phyloP scores from a whole-genome alignment of 2,329 filamentous ascomycete genomes.

The Camillea tinctor region DNA sequence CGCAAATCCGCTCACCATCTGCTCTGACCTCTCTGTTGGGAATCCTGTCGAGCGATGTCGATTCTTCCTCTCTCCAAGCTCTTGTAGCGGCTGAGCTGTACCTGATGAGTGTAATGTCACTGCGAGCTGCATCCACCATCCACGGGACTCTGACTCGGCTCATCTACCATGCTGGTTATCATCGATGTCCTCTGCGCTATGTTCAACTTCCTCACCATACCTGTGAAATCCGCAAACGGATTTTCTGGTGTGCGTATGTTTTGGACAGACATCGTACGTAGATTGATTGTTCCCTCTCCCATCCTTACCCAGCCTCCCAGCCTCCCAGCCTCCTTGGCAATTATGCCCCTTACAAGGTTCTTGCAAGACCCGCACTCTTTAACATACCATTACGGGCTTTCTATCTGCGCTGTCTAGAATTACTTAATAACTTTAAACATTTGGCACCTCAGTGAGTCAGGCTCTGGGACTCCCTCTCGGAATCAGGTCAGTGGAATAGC shows the following conservation, averaged over 20 bases:
- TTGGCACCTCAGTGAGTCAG: neutral
- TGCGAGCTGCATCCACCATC: slow-evolving; percentile 47
- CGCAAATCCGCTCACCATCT: slow-evolving; percentile 37
- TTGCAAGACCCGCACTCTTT: neutral
- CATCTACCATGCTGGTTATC: slow-evolving; percentile 49
- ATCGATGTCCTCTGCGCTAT: slow-evolving; percentile 52
- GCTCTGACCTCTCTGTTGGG: slow-evolving; percentile 38
- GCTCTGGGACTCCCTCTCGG: neutral
- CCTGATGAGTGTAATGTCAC: slow-evolving; percentile 45
- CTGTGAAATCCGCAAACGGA: slow-evolving; percentile 38
- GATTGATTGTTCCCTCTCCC: neutral
- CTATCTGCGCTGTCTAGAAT: neutral
- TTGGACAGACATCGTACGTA: slow-evolving; percentile 28
- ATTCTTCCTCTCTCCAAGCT: slow-evolving; percentile 47
- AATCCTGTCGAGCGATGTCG: slow-evolving; percentile 39
- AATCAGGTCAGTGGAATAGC: neutral
- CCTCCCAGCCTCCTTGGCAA: neutral
- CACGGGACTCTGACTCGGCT: slow-evolving; percentile 46
- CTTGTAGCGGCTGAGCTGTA: slow-evolving; percentile 48
- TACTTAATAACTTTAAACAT: neutral
- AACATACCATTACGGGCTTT: too few species aligned
- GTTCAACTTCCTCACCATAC: slow-evolving; percentile 37
- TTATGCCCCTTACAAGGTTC: neutral
- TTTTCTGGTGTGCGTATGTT: slow-evolving; percentile 41
- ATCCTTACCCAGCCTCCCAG: neutral